Evolutionary conservation across 371 early-diverging fungal genomes (phyloP).

Genomic region (Mucor piriformis): DNA sequence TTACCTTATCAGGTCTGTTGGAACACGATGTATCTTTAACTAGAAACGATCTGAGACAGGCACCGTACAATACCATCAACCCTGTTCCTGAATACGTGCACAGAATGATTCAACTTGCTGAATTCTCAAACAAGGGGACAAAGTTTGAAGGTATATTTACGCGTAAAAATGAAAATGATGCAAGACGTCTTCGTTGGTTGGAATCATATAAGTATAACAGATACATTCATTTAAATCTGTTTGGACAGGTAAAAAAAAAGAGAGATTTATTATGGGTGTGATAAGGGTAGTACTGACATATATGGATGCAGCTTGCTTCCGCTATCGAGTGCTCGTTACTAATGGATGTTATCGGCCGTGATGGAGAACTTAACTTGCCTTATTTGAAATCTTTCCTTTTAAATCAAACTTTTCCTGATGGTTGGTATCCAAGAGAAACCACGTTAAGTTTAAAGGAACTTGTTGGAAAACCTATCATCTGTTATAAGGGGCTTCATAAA

Average conservation of each 20-base stretch:
- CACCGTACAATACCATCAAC: conserved; percentile 10
- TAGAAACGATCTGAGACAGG: conserved; percentile 23
- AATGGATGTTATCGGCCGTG: conserved; percentile 35
- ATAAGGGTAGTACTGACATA: not conserved
- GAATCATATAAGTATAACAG: conserved; percentile 30
- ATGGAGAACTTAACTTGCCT: conserved; percentile 18
- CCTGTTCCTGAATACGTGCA: conserved; percentile 17
- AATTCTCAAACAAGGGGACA: not conserved
- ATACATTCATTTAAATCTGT: conserved; percentile 15
- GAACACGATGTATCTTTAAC: conserved; percentile 49
- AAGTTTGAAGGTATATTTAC: conserved; percentile 14
- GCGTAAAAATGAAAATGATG: conserved; percentile 23
- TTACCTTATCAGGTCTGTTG: conserved; percentile 27
- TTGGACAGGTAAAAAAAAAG: conserved; percentile 28
- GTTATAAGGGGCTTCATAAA: conserved; percentile 18
- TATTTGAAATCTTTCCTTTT: conserved; percentile 35
- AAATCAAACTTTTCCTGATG: conserved; percentile 37
- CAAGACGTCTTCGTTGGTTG: conserved; percentile 29
- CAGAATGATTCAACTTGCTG: conserved; percentile 16
- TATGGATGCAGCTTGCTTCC: conserved; percentile 23
- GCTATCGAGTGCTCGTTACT: conserved; percentile 34
- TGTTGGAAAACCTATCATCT: conserved; percentile 6
- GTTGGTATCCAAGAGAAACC: conserved; percentile 34
- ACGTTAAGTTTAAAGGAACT: not conserved
- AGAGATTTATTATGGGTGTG: not conserved